Percentiles rank a stretch among this genome's conserved stretches.
Conservation (phyloP, 257 asterid genomes). For the Nyctanthes arbortristis region DNA sequence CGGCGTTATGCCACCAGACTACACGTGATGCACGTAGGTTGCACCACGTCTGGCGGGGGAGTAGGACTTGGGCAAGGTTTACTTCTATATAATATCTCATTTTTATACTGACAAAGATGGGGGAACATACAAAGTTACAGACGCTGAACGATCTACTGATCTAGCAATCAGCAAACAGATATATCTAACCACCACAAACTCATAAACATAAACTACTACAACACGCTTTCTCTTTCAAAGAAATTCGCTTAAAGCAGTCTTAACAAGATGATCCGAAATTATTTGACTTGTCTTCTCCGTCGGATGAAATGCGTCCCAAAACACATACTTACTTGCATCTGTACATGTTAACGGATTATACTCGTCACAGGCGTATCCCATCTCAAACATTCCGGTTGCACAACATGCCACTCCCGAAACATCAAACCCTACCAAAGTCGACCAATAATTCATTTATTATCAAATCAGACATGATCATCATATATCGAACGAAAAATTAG, state of each 20-base stretch:
- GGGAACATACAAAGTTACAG: too few relatives aligned
- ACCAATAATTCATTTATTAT: slow-evolving; percentile 13
- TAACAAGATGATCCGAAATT: slow-evolving; percentile 50
- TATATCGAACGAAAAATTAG: too few relatives aligned
- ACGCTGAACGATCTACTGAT: too few relatives aligned
- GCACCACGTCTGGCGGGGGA: too few relatives aligned
- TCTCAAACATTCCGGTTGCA: slow-evolving; percentile 84
- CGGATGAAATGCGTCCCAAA: slow-evolving; percentile 95
- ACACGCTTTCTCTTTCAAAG: neutral
- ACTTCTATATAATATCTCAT: too few relatives aligned
- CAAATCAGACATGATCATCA: neutral
- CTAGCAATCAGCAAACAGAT: too few relatives aligned
- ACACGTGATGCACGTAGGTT: too few relatives aligned
- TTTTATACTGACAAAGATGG: too few relatives aligned
- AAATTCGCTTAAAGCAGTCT: slow-evolving; percentile 44
- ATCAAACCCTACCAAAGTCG: slow-evolving; percentile 57
- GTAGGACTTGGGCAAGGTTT: too few relatives aligned
- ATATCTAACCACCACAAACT: neutral
- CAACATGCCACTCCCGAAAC: slow-evolving; percentile 61
- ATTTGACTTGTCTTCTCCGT: slow-evolving; percentile 63
- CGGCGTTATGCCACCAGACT: too few relatives aligned
- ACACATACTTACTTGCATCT: slow-evolving; percentile 68
- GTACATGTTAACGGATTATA: slow-evolving; percentile 59
- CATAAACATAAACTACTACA: neutral
- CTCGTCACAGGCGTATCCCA: slow-evolving; percentile 63